Base-by-base conservation (phyloP, 192 early-diverging fungal species). In the Dissophora globulifera region DNA sequence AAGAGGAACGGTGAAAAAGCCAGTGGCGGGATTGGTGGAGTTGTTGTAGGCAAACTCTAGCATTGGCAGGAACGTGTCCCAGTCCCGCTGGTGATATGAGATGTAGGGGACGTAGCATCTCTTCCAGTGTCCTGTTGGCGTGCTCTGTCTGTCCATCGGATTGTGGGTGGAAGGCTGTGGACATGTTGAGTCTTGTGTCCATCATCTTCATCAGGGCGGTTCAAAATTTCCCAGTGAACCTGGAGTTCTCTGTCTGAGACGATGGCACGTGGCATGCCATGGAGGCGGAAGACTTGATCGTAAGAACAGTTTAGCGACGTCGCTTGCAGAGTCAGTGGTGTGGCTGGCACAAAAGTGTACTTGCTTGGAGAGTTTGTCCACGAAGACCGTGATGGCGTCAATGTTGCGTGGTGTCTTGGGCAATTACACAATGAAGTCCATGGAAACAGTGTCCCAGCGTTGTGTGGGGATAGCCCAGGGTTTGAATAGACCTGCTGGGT, bases 1-100 rank as follows among this genome's bases (percentile, higher is more conserved):
- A 50, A 50, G 19, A 50, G 31, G 40, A 81, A 83, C 9, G 58
- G 59, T 0, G 81, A 58, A 31, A 50, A n/a, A 46, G 13, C 55
- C 62, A 19, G 78, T 84, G 10, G 62, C 48, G 7, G 63, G 42
- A 31, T 79, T 38, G 16, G 49, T 23, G 9, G 83, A 31, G 50
- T 87, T 81, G 52, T 88, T 91, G 80, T 84, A 88, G 0, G 84
- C 79, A 54, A 86, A 85, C 45, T 87, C 84, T 0, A 75, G 71
- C 0, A 62, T 31, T 0, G 79, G 65, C 4, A 89, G 66, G 19
- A 69, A 56, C 3, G 52, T 10, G 9, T 50, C 32, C 86, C 87
- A 90, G 63, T 88, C 54, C 0, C 50, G 31, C 51, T 64, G 62
- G 3, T 49, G 13, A 2, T 54, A 16, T 16, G 50, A 50, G 7